Percentiles rank a stretch among this genome's conserved stretches.
phyloP scores from a whole-genome alignment of 306 rosid species.

The Lablab purpureus region DNA sequence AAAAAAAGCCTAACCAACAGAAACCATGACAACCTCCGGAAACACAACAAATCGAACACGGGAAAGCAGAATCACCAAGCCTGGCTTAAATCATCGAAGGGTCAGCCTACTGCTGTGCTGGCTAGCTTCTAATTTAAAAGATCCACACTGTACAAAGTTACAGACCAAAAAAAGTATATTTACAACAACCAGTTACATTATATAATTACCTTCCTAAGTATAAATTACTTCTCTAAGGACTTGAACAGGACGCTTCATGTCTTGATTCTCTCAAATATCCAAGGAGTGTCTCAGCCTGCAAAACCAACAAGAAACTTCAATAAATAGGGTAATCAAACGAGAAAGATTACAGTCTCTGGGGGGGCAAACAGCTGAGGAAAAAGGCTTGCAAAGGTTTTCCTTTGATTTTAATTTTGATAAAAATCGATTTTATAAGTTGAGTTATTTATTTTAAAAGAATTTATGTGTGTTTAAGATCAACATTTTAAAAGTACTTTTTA shows the following conservation, averaged over 20 bases:
- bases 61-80: slow-evolving; percentile 39
- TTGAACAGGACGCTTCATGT: slow-evolving; percentile 71
- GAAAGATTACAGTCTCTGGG: neutral
- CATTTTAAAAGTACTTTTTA: neutral
- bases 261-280: slow-evolving; percentile 83
- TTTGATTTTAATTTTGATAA: neutral
- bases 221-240: slow-evolving; percentile 50
- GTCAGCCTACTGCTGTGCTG: slow-evolving; percentile 49
- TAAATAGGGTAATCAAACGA: neutral
- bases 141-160: slow-evolving; percentile 65
- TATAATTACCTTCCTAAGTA: slow-evolving; percentile 52
- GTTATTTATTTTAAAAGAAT: neutral
- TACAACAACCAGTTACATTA: slow-evolving; percentile 45
- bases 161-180: slow-evolving; percentile 49
- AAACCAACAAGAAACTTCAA: slow-evolving; percentile 32
- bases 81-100: slow-evolving; percentile 55
- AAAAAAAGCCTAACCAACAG: slow-evolving; percentile 46
- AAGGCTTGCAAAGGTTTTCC: neutral
- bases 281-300: slow-evolving; percentile 89
- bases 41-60: slow-evolving; percentile 39
- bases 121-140: slow-evolving; percentile 52
- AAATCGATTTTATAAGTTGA: neutral
- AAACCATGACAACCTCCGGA: slow-evolving; percentile 49
- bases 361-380: neutral
- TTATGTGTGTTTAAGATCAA: neutral